These are phyloP conservation scores for Boletus vinaceobasis DNA, from an alignment of 768 basidiomycete species.

Conservation along the genomic window DNA sequence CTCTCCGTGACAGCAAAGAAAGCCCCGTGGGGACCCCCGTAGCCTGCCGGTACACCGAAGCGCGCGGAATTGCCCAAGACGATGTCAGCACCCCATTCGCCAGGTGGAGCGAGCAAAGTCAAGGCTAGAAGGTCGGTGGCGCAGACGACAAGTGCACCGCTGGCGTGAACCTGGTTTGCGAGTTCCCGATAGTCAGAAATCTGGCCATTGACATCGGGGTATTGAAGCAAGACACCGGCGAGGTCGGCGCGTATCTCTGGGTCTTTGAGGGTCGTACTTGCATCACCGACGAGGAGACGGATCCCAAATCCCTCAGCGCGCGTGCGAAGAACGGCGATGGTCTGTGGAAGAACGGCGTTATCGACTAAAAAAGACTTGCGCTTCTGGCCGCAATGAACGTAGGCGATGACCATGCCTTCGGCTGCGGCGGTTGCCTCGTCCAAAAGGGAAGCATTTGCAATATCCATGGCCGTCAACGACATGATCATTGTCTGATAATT, in stretches of 20 bases:
- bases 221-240: constrained; percentile 89
- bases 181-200: constrained; percentile 71
- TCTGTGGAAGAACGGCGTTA: constrained; percentile 80
- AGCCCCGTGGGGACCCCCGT: constrained; percentile 95
- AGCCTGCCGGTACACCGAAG: constrained; percentile 96
- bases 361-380: constrained; percentile 87
- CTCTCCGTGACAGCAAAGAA: constrained; percentile 94
- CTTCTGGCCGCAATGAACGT: constrained; percentile 60
- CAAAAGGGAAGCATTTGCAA: constrained; percentile 92
- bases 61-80: constrained; percentile 93
- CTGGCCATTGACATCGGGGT: constrained; percentile 86
- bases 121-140: constrained; percentile 92
- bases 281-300: constrained; percentile 69
- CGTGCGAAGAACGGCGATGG: constrained; percentile 81
- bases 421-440: constrained; percentile 96
- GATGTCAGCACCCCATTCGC: constrained; percentile 98
- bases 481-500: constrained; percentile 97
- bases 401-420: constrained; percentile 96
- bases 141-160: constrained; percentile 79
- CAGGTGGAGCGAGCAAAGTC: constrained; percentile 90
- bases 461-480: constrained; percentile 91
- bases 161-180: constrained; percentile 63
- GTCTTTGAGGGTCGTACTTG: constrained; percentile 46
- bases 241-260: constrained; percentile 56
- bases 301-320: constrained; percentile 95